A percentile compares a stretch with the other conserved stretches of the same genome.
Conservation (phyloP, 2,329 filamentous ascomycete species). For the Alternaria gansuensis region DNA sequence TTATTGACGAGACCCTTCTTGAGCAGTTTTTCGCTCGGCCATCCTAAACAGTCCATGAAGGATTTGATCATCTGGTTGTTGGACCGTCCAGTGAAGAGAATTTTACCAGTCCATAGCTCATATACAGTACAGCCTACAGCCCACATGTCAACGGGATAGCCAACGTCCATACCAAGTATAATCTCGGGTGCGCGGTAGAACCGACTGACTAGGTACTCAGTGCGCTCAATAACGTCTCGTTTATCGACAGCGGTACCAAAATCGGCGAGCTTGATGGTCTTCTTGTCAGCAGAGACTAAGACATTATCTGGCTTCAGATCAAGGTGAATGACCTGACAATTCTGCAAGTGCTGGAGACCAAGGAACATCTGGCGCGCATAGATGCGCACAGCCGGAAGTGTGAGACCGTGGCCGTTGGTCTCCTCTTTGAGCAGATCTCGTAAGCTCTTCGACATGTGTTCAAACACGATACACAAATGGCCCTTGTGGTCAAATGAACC, state of each 20-base stretch:
- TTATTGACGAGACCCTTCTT: conserved; percentile 70
- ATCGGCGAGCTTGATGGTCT: conserved; percentile 92
- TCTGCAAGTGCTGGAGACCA: conserved; percentile 84
- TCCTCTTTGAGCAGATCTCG: conserved; percentile 96
- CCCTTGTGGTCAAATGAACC: conserved; percentile 92
- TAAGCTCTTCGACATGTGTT: conserved; percentile 84
- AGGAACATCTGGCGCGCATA: conserved; percentile 97
- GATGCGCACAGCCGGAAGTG: conserved; percentile 82
- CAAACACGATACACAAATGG: conserved; percentile 96
- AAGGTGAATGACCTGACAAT: conserved; percentile 92
- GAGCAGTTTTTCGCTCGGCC: conserved; percentile 87
- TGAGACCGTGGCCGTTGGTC: conserved; percentile 80
- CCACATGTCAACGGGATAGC: conserved; percentile 96
- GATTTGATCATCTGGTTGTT: conserved; percentile 98
- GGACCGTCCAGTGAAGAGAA: conserved; percentile 90
- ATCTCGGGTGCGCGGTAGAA: conserved; percentile 98
- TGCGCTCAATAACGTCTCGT: conserved; percentile 84
- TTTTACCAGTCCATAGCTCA: conserved; percentile 96
- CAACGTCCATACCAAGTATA: conserved; percentile 94
- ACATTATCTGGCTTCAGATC: conserved; percentile 99
- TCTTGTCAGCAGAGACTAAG: conserved; percentile 66
- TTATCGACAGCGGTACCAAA: conserved; percentile 94
- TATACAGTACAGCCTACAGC: conserved; percentile 97
- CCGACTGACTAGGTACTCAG: conserved; percentile 92
- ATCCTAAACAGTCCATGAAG: conserved; percentile 95